A percentile compares a stretch with the other conserved stretches of the same genome.
phyloP scores from a whole-genome alignment of 805 yeast genomes.

The Yamadazyma kitorensis region DNA sequence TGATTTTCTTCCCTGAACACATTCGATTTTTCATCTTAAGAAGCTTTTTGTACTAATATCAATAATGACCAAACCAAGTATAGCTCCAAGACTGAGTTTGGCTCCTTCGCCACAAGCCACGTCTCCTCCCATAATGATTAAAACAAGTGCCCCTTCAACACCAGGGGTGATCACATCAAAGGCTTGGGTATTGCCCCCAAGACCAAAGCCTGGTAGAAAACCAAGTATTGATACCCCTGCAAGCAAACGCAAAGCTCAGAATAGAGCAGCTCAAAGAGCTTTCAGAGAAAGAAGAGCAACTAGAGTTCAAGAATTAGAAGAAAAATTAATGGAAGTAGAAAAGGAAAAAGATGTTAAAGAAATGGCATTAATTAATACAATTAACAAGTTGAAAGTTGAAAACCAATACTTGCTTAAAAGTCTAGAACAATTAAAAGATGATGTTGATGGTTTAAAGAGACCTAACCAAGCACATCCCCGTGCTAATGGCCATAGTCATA shows the following conservation, averaged over 20 bases:
- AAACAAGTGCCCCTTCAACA: conserved; percentile 1
- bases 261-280: conserved; percentile 92
- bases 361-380: conserved; percentile 50
- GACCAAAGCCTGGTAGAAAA: conserved; percentile 59
- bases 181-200: conserved; percentile 58
- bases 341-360: conserved; percentile 61
- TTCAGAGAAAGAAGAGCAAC: conserved; percentile 86
- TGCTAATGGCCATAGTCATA: not conserved
- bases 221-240: conserved; percentile 78
- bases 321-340: conserved; percentile 62
- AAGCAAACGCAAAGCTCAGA: conserved; percentile 83
- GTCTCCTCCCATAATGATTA: conserved; percentile 10
- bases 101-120: conserved; percentile 10
- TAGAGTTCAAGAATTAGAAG: conserved; percentile 74
- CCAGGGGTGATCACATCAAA: conserved; percentile 45
- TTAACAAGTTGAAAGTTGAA: conserved; percentile 45
- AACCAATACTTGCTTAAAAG: conserved; percentile 42
- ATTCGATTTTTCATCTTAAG: no score
- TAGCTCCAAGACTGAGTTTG: conserved; percentile 13
- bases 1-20: no score
- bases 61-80: no score
- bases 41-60: no score
- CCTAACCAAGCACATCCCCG: not conserved
- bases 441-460: conserved; percentile 18
- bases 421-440: conserved; percentile 41